Percentiles rank a stretch among this genome's conserved stretches.
Evolutionary conservation across 192 early-diverging fungal species (phyloP).

Genomic region (Entophlyctis helioformis): DNA sequence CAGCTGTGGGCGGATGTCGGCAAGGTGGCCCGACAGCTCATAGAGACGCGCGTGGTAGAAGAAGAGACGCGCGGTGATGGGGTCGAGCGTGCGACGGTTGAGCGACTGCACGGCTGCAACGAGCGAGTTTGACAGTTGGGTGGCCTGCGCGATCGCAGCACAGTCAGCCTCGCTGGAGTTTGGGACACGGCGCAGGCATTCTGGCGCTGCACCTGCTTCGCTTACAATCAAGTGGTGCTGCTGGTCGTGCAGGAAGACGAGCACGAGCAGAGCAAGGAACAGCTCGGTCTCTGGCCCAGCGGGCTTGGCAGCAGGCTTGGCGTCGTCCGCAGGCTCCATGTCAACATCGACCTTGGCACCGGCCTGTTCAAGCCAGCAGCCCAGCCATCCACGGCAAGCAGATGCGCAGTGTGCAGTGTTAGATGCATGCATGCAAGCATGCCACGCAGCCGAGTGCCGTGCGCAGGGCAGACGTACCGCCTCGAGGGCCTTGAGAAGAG

Average conservation of each 20-base stretch:
- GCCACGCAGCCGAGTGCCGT: not conserved
- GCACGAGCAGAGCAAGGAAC: slow-evolving; percentile 68
- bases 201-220: not conserved
- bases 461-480: not conserved
- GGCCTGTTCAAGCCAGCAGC: slow-evolving; percentile 21
- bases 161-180: not conserved
- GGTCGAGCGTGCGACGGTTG: slow-evolving; percentile 87
- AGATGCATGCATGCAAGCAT: not conserved
- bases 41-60: slow-evolving; percentile 92
- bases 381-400: not conserved
- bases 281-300: slow-evolving; percentile 72
- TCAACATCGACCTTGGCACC: slow-evolving; percentile 35
- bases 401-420: not conserved
- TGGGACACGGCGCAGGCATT: not conserved
- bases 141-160: slow-evolving; percentile 36
- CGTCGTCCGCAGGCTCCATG: slow-evolving; percentile 1
- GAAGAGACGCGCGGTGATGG: slow-evolving; percentile 76
- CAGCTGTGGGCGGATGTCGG: slow-evolving; percentile 65
- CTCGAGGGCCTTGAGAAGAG: slow-evolving; percentile 5
- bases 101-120: slow-evolving; percentile 48
- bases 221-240: slow-evolving; percentile 53
- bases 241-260: slow-evolving; percentile 75
- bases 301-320: slow-evolving; percentile 15
- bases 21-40: slow-evolving; percentile 57
- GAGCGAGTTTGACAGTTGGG: slow-evolving; percentile 49